These are phyloP conservation scores for Viridothelium virens DNA, from an alignment of 495 filamentous ascomycete genomes.

Conservation along the genomic window DNA sequence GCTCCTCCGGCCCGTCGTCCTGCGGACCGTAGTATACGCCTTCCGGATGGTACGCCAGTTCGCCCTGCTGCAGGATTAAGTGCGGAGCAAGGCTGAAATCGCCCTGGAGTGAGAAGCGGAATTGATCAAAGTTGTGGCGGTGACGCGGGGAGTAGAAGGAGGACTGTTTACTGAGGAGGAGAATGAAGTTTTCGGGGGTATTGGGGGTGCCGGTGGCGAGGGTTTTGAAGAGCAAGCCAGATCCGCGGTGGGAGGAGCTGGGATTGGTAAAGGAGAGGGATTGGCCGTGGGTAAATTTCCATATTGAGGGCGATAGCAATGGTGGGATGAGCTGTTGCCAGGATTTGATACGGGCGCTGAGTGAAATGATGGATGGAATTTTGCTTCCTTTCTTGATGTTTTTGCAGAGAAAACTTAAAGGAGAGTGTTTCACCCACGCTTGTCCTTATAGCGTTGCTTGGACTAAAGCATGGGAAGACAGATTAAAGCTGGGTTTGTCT, in stretches of 20 bases:
- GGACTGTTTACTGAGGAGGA: neutral
- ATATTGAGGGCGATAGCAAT: no score
- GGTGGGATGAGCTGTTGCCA: no score
- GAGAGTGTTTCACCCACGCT: no score
- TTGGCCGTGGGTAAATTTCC: no score
- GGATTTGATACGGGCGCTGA: no score
- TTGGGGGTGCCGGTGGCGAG: neutral
- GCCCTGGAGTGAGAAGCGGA: neutral
- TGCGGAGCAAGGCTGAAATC: neutral
- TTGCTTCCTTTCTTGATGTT: no score
- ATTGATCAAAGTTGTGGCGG: conserved; percentile 1
- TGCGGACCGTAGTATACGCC: neutral
- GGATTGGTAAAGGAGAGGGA: no score
- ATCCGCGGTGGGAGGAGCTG: neutral
- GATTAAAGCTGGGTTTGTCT: no score
- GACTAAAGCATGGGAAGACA: no score
- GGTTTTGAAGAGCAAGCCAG: neutral
- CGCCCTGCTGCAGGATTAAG: neutral
- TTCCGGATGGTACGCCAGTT: neutral
- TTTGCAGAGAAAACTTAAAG: no score
- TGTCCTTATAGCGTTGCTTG: no score
- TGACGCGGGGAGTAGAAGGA: conserved; percentile 1
- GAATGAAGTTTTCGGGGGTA: neutral
- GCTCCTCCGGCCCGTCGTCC: neutral
- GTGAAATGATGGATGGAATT: no score